phyloP scores from a whole-genome alignment of 2,329 filamentous ascomycete genomes.

The Myriosclerotinia scirpicola region DNA sequence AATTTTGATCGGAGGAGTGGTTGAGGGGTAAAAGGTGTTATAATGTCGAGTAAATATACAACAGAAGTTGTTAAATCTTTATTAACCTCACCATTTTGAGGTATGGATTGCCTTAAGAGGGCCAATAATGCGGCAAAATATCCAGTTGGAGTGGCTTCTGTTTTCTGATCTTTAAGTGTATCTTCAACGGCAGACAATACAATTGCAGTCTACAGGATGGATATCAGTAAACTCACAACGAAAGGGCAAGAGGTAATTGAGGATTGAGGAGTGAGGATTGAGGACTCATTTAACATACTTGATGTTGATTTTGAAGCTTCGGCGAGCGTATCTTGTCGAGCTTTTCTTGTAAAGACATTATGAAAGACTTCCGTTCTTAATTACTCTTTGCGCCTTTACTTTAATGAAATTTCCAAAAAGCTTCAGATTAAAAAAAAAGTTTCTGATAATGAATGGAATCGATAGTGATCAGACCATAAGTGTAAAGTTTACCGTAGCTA shows the following conservation, averaged over 20 bases:
- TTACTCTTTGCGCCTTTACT: conserved; percentile 36
- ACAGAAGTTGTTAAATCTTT: conserved; percentile 82
- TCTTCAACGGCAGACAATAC: conserved; percentile 91
- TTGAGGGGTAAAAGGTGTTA: conserved; percentile 80
- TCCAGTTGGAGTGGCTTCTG: conserved; percentile 78
- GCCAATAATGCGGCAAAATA: conserved; percentile 96
- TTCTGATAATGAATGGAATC: conserved; percentile 22
- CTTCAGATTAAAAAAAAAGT: conserved; percentile 26
- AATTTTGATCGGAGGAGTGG: conserved; percentile 93
- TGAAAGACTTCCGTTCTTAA: conserved; percentile 34
- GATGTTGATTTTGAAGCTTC: conserved; percentile 92
- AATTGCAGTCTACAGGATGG: conserved; percentile 65
- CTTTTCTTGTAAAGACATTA: conserved; percentile 76
- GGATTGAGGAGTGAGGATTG: conserved; percentile 21
- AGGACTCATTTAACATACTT: conserved; percentile 55
- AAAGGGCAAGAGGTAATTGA: not conserved
- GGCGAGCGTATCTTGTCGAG: conserved; percentile 97
- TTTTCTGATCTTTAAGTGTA: conserved; percentile 84
- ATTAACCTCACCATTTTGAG: conserved; percentile 64
- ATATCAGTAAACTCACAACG: conserved; percentile 20
- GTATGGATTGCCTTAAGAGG: conserved; percentile 75
- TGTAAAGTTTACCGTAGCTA: conserved; percentile 24
- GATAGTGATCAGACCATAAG: conserved; percentile 28
- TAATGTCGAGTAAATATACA: conserved; percentile 91
- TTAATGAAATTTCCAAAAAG: conserved; percentile 25